Evolutionary conservation across 495 filamentous ascomycete genomes (phyloP), one percentile per base, ranked within the genome.

Genomic region (Xylaria venustula): DNA sequence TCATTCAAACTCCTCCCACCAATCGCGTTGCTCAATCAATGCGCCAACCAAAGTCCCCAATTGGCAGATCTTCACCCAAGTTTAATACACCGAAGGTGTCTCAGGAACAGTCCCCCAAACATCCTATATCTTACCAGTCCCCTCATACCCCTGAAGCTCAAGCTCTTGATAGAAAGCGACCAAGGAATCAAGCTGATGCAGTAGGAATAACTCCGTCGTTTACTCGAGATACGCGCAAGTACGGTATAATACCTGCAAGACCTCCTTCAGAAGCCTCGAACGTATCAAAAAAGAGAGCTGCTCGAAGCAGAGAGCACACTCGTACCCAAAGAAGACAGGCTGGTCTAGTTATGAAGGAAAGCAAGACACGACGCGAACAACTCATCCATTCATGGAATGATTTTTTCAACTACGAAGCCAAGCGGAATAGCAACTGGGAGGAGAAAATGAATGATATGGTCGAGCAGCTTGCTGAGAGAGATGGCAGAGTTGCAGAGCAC

Each of bases 251-350:
- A 7, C 52, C 55, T 32, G 54, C 25, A 46, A 63, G 64, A 17
- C 58, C 68, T 11, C 28, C 59, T 7, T 71, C 69, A 30, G 62
- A 60, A 37, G 50, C 58, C n/a, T 71, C 69, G 0, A 71, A 67
- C 23, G 60, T 63, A 47, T 66, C 69, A 0, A 70, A 61, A 25
- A 46, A 14, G 15, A 62, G 69, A 32, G 64, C 47, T 15, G 67
- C 59, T 14, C 17, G 4, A 12, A 45, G 40, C 47, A 22, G 1
- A 5, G 12, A 19, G 20, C 47, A 51, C 11, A 45, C n/a, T 25
- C 26, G 25, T 4, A 25, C n/a, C 1, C 52, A 49, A 11, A 45
- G 45, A 54, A 30, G 9, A 20, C 49, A 53, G n/a, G 6, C 9
- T 9, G 65, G 40, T 11, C 69, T 54, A 12, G 54, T 44, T 5